Base-by-base conservation (phyloP, 169 alveolate genomes). In the Cryptosporidium ubiquitum region DNA sequence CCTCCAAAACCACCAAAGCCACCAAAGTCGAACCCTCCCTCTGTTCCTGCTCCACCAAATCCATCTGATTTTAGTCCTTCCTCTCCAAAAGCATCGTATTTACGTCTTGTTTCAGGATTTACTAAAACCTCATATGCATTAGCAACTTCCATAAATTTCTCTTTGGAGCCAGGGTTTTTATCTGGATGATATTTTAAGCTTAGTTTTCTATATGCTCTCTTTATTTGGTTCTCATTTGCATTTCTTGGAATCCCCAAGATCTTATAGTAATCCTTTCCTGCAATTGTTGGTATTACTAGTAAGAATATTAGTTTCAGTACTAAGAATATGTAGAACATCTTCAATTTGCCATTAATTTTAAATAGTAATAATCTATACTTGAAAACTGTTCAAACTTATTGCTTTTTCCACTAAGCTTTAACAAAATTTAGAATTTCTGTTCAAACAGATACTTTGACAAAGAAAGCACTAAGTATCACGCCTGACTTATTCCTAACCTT, bases 51-150 rank as follows among this genome's bases (percentile, higher is more conserved):
- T 37, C 91, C 91, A n/a, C 92, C 85, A 69, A 68, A 51, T 4
- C 91, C 91, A 7, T 68, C 91, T 16, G 68, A 26, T 29, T 85
- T 85, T n/a, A 97, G 92, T 4, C 98, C 98, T 20, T 97, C 98
- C 85, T 96, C 98, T 4, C 99, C 99, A 86, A 94, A 93, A 84
- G 93, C 84, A 86, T 97, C 99, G 92, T 96, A 97, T 29, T 94
- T 94, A 85, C 93, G 84, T 70, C 99, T 93, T 84, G 95, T 95
- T 85, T 97, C 97, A 49, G 95, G 94, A 91, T 97, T 97, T 29
- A 93, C 92, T 49, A 97, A 94, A 10, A 96, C 97, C 91, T 97
- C 99, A 93, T 96, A 96, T 39, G 99, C 99, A 85, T 97, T 95
- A 64, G 98, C 96, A 39, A 96, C 93, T 69, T 94, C 94, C 86